Base-by-base conservation (phyloP, 2,329 filamentous ascomycete genomes). In the Alternaria arborescens region DNA sequence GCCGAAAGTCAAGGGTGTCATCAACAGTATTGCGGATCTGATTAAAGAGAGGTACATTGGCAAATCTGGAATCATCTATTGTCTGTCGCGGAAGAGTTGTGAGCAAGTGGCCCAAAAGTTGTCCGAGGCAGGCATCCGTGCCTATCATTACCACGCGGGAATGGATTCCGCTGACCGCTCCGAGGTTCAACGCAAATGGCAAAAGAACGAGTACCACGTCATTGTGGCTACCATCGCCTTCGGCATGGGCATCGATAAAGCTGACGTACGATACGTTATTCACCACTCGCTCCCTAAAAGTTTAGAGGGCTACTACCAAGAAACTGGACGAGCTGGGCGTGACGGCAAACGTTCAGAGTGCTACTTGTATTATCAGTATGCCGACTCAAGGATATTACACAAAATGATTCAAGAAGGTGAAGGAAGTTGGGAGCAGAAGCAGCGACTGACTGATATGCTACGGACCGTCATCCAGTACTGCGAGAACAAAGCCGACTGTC, bases 241-340 rank as follows among this genome's bases (percentile, higher is more conserved):
- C 75, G 95, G 95, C 7, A 99, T 99, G 95, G 95, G 95, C n/a
- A 99, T 99, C 67, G 95, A 99, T 82, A 99, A 99, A 78, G 88
- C 94, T 0, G 91, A 99, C 76, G 95, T 99, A 48, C 91, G 95
- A 28, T 99, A 97, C 76, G 95, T 99, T 34, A 92, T 99, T 41
- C 96, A 99, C 74, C 90, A 97, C 71, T 91, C 89, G 43, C 84
- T 99, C 6, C 95, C 95, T 1, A 98, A 99, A 79, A 97, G 93
- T 71, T 82, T 99, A 55, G 95, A 99, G 80, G 95, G 95, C 0
- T 99, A 99, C 78, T 99, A 99, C 74, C 95, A 99, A 76, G 95
- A 99, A 78, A 99, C 95, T 44, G 95, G 95, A 1, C 91, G 95
- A 70, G 95, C 96, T 60, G 95, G 95, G 7, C 88, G 95, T 76